Percentiles rank a stretch among this genome's conserved stretches.
These are phyloP conservation scores for Ambrosiella cleistominuta DNA, from an alignment of 2,329 filamentous ascomycete species.

Conservation along the genomic window DNA sequence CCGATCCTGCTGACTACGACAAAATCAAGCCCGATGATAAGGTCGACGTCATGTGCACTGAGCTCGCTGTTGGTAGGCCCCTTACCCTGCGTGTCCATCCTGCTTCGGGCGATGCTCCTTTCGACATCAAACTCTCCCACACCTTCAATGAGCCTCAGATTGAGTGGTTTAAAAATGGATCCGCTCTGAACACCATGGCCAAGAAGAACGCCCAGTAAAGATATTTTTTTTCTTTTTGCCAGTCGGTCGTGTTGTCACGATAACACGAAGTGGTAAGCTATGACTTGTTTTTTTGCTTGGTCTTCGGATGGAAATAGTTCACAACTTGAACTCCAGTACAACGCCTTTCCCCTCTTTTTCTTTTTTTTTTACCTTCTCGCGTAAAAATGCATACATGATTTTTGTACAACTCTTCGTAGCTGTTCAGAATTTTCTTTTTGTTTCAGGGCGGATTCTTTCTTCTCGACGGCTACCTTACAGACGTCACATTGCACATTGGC, in stretches of 20 bases:
- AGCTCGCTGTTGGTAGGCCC: slow-evolving; percentile 83
- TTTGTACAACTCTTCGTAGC: background rate
- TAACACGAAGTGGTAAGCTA: background rate
- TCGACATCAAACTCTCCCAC: slow-evolving; percentile 72
- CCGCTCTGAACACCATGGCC: slow-evolving; percentile 96
- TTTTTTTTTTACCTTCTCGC: background rate
- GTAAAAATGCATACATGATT: background rate
- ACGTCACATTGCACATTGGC: slow-evolving; percentile 1
- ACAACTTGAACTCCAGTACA: background rate
- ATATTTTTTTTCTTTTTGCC: background rate
- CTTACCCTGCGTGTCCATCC: slow-evolving; percentile 85
- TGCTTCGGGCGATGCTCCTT: slow-evolving; percentile 56
- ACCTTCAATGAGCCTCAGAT: slow-evolving; percentile 98
- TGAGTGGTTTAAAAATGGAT: slow-evolving; percentile 98
- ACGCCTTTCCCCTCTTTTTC: background rate
- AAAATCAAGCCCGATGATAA: slow-evolving; percentile 87
- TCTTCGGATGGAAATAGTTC: no score
- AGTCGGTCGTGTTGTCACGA: no score
- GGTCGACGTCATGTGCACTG: slow-evolving; percentile 72
- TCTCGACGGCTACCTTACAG: background rate
- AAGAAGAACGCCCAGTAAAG: slow-evolving; percentile 32
- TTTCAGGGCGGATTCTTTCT: background rate
- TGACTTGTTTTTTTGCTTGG: background rate
- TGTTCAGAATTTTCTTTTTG: background rate
- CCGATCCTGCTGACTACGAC: slow-evolving; percentile 90